A percentile compares a stretch with the other conserved stretches of the same genome.
Evolutionary conservation across 2,329 filamentous ascomycete genomes (phyloP).

Genomic region (Monosporascus cannonballus): DNA sequence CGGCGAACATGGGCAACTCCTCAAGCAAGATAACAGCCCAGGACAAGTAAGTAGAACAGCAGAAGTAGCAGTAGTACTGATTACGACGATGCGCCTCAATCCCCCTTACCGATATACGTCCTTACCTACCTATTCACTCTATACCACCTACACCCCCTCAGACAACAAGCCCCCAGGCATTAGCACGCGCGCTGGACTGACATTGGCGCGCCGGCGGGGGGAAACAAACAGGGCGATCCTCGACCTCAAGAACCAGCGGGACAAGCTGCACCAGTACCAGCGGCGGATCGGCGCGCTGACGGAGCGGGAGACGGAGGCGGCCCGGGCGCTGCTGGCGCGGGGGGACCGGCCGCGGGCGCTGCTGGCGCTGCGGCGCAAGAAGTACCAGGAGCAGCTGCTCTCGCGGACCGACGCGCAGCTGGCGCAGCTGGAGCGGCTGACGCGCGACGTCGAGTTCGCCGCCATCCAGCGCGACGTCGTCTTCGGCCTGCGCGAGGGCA

Average conservation of each 20-base stretch:
- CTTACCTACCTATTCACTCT: background rate
- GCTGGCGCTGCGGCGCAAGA: slow-evolving; percentile 85
- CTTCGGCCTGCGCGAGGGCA: slow-evolving; percentile 88
- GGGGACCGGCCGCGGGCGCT: slow-evolving; percentile 78
- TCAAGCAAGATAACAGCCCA: slow-evolving; percentile 60
- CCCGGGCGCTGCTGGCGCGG: slow-evolving; percentile 71
- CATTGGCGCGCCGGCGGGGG: background rate
- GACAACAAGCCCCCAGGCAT: slow-evolving; percentile 5
- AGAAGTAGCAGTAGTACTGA: background rate
- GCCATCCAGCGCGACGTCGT: slow-evolving; percentile 95
- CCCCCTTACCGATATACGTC: no score
- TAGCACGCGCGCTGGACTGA: background rate
- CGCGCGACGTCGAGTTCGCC: slow-evolving; percentile 87
- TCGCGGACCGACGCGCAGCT: slow-evolving; percentile 88
- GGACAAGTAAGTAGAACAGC: slow-evolving; percentile 62
- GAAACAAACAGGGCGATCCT: slow-evolving; percentile 70
- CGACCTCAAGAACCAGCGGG: slow-evolving; percentile 94
- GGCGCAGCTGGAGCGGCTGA: slow-evolving; percentile 87
- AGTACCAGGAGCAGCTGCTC: slow-evolving; percentile 89
- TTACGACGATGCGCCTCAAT: no score
- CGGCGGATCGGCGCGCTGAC: slow-evolving; percentile 82
- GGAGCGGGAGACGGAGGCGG: slow-evolving; percentile 79
- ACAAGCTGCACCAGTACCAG: slow-evolving; percentile 95
- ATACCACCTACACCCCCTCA: slow-evolving; percentile 7
- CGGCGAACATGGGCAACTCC: slow-evolving; percentile 44